phyloP scores from a whole-genome alignment of 352 stramenopile genomes.

The Globisporangium splendens region DNA sequence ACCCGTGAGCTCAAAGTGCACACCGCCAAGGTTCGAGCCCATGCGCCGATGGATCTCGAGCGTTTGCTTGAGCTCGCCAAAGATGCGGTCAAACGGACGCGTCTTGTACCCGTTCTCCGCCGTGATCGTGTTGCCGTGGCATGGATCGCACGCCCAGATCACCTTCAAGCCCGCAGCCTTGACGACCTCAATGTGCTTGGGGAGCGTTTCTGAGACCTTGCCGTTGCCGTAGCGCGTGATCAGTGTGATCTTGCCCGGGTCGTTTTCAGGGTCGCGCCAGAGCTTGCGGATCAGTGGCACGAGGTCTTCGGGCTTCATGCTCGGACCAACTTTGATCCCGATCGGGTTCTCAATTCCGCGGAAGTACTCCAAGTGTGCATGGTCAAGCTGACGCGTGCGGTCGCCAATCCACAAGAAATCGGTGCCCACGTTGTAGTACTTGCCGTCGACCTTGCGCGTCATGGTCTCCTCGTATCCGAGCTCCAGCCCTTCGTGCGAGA shows the following conservation, averaged over 20 bases:
- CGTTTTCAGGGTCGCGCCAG: constrained; percentile 90
- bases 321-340: constrained; percentile 97
- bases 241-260: constrained; percentile 96
- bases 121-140: constrained; percentile 98
- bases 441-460: constrained; percentile 91
- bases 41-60: constrained; percentile 97
- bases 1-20: constrained; percentile 97
- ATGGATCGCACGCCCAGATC: constrained; percentile 95
- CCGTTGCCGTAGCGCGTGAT: constrained; percentile 97
- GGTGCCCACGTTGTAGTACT: constrained; percentile 97
- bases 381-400: constrained; percentile 96
- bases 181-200: constrained; percentile 94
- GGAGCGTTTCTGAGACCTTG: constrained; percentile 91
- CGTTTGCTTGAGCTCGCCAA: constrained; percentile 95
- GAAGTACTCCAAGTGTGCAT: constrained; percentile 98
- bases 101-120: constrained; percentile 96
- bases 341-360: constrained; percentile 98
- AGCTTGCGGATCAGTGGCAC: constrained; percentile 94
- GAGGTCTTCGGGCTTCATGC: constrained; percentile 93
- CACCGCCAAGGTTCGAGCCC: constrained; percentile 91
- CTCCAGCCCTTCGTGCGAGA: constrained; percentile 97
- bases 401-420: constrained; percentile 99
- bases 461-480: constrained; percentile 98
- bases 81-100: constrained; percentile 95
- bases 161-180: constrained; percentile 93